Evolutionary conservation across 371 early-diverging fungal genomes (phyloP), one percentile per base, ranked within the genome.

Genomic region (Rhizopus sp.): DNA sequence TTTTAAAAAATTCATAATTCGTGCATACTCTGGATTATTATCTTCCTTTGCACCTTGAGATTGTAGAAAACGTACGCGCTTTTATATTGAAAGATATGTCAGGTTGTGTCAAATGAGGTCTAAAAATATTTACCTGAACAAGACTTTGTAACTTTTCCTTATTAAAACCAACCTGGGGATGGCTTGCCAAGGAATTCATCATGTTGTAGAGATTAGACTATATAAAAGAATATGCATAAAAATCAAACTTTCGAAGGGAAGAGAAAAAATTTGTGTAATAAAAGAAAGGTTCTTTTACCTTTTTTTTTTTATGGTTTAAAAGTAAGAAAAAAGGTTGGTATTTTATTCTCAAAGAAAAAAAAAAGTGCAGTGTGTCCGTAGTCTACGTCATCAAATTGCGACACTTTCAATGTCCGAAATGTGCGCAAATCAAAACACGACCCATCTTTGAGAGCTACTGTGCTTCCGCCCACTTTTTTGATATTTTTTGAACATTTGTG

Each of bases 41-140:
- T 83, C 80, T 67, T 88, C 89, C 8, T 82, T 88, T 6, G 84
- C 87, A 30, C 91, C 90, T 37, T 76, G 78, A 8, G 73, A 68
- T 62, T 83, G 75, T 54, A 77, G 58, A n/a, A 63, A 57, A 39
- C 63, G 64, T 33, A 68, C 72, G 60, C 78, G 69, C 78, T 77
- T 35, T 46, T 32, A 9, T 38, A 52, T 15, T 15, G 37, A 23
- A 39, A 34, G 5, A n/a, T 44, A 10, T 13, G 7, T 30, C 46
- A 23, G 8, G 10, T 37, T 34, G 4, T 32, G 13, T 33, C n/a
- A 34, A 50, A 5, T 6, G 42, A 0, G n/a, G 10, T 10, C n/a
- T 46, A 29, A 41, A 41, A 41, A 29, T 13, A 44, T 51, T 53
- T 72, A 75, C 75, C 69, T 75, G 75, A 31, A 75, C 56, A 63